Evolutionary conservation across 768 basidiomycete genomes (phyloP).

Genomic region (Naganishia randhawae): DNA sequence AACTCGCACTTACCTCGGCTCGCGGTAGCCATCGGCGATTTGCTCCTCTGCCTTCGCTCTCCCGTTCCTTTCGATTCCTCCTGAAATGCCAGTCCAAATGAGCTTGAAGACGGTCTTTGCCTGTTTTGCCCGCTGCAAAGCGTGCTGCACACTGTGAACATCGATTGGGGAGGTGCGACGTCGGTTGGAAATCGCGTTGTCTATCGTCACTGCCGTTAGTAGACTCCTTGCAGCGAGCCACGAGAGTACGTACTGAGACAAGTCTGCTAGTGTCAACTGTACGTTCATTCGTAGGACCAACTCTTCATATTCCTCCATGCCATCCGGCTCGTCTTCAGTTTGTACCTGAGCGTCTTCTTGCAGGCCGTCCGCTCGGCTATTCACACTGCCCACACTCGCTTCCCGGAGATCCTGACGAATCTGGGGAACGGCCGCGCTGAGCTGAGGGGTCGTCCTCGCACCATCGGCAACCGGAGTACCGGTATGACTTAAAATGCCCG

Average conservation of each 20-base stretch:
- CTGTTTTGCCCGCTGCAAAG: slow-evolving; percentile 67
- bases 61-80: slow-evolving; percentile 62
- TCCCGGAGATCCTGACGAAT: slow-evolving; percentile 5
- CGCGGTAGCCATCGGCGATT: slow-evolving; percentile 84
- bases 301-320: slow-evolving; percentile 44
- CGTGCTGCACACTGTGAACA: slow-evolving; percentile 93
- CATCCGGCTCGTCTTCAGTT: slow-evolving; percentile 26
- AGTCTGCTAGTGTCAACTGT: slow-evolving; percentile 35
- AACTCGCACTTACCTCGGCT: slow-evolving; percentile 62
- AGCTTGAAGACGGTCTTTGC: slow-evolving; percentile 73
- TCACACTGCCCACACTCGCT: slow-evolving; percentile 22
- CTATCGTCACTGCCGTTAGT: not conserved
- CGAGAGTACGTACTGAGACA: slow-evolving; percentile 37
- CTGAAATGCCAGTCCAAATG: slow-evolving; percentile 97
- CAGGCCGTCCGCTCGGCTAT: not conserved
- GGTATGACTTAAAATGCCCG: slow-evolving; percentile 4
- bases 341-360: slow-evolving; percentile 7
- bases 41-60: slow-evolving; percentile 61
- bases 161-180: slow-evolving; percentile 64
- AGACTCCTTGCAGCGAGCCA: no score
- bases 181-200: slow-evolving; percentile 33
- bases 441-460: not conserved
- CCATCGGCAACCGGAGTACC: slow-evolving; percentile 7
- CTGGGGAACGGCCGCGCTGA: not conserved
- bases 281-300: slow-evolving; percentile 42